phyloP scores from a whole-genome alignment of 2,329 filamentous ascomycete genomes.

The Botrytis paeoniae region DNA sequence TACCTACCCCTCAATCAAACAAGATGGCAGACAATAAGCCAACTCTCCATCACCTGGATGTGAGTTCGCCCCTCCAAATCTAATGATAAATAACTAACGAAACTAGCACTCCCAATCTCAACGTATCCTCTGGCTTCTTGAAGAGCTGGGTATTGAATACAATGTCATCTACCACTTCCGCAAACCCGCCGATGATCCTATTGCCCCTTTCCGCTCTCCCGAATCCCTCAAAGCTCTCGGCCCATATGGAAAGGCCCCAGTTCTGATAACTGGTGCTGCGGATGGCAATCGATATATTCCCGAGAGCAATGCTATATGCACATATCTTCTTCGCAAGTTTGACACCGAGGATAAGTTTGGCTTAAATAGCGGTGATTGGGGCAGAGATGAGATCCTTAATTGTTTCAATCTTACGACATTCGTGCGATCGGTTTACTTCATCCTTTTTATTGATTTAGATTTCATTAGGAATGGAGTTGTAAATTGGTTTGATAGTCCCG shows the following conservation, averaged over 20 bases:
- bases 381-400: slow-evolving; percentile 36
- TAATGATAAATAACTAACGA: not conserved
- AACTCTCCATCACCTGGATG: slow-evolving; percentile 33
- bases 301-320: slow-evolving; percentile 36
- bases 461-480: slow-evolving; percentile 19
- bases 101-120: slow-evolving; percentile 62
- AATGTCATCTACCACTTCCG: slow-evolving; percentile 73
- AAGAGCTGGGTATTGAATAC: slow-evolving; percentile 70
- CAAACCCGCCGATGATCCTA: slow-evolving; percentile 47
- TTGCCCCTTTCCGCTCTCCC: slow-evolving; percentile 55
- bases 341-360: slow-evolving; percentile 36
- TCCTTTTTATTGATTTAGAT: slow-evolving; percentile 31
- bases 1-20: not conserved
- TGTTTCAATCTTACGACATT: slow-evolving; percentile 31
- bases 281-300: slow-evolving; percentile 30
- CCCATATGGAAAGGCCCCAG: slow-evolving; percentile 79
- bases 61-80: slow-evolving; percentile 11
- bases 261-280: slow-evolving; percentile 48
- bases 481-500: slow-evolving; percentile 21
- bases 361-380: slow-evolving; percentile 31
- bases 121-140: slow-evolving; percentile 65
- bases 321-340: slow-evolving; percentile 38
- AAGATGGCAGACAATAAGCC: slow-evolving; percentile 26
- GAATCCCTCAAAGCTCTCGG: slow-evolving; percentile 68
- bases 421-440: slow-evolving; percentile 20